Evolutionary conservation across 2,329 filamentous ascomycete genomes (phyloP), one percentile per base, ranked within the genome.

Genomic region (Apiospora malaysiana): DNA sequence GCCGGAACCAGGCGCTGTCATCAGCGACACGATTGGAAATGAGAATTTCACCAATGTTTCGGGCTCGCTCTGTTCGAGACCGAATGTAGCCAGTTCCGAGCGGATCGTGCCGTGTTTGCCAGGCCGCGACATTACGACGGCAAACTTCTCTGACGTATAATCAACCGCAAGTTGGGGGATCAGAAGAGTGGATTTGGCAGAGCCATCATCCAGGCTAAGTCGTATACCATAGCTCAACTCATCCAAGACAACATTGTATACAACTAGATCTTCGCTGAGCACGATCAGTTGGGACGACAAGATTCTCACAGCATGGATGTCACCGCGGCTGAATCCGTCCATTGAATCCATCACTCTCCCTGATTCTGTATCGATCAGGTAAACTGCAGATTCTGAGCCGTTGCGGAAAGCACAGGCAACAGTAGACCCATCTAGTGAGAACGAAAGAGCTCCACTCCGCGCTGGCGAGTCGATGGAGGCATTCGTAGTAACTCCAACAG

Each of bases 231-330:
- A 94, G 46, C 89, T 87, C 66, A 95, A 85, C 75, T 91, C 88
- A 76, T 97, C 93, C 68, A 90, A 86, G 9, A 98, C 93, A 14
- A 97, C 87, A 79, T 99, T 93, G 85, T 94, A 97, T 46, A 97
- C 91, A 51, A 90, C 86, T 10, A 98, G 85, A 40, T 90, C 88
- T 59, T 92, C 87, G 0, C 94, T 94, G 1, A 97, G 83, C 65
- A 93, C 87, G 71, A 98, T 85, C 23, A 99, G 83, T 77, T 92
- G 91, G 32, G 91, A 90, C 2, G 90, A 91, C 2, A 96, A 82
- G 69, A 97, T 91, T 6, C 87, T 89, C 42, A 97, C 82, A n/a
- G 88, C 89, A 71, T 90, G 88, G 9, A 94, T 84, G 23, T 87
- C 85, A 7, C 90, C 89, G 68, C 86, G 86, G 82, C 92, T 91